A percentile compares a stretch with the other conserved stretches of the same genome.
Conservation (phyloP, 805 yeast genomes). For the Komagataella pastoris region DNA sequence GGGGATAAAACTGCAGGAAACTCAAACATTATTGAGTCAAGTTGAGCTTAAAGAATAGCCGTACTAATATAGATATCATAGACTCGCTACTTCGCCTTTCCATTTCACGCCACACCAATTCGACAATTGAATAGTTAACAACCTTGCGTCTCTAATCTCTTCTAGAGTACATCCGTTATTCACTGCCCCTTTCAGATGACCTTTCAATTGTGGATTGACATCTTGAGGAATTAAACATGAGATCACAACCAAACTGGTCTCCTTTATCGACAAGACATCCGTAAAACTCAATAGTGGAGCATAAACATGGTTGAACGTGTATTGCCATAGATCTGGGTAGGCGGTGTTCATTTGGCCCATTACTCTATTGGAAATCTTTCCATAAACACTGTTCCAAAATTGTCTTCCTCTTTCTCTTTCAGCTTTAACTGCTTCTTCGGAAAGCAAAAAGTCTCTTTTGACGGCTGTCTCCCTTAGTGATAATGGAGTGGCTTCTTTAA, state of each 20-base stretch:
- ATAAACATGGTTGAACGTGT: slow-evolving; percentile 60
- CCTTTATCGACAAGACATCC: slow-evolving; percentile 46
- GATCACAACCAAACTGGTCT: slow-evolving; percentile 66
- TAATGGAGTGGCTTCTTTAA: slow-evolving; percentile 53
- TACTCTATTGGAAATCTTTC: slow-evolving; percentile 60
- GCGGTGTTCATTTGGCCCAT: slow-evolving; percentile 53
- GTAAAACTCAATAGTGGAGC: slow-evolving; percentile 64
- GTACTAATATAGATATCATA: slow-evolving; percentile 16
- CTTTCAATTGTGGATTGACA: slow-evolving; percentile 85
- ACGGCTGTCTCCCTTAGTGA: slow-evolving; percentile 17
- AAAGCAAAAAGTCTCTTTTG: slow-evolving; percentile 6
- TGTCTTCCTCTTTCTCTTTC: slow-evolving; percentile 34
- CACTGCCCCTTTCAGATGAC: slow-evolving; percentile 78
- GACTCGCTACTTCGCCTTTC: slow-evolving; percentile 39
- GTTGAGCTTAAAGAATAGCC: background rate
- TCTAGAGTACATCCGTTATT: slow-evolving; percentile 63
- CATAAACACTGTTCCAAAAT: slow-evolving; percentile 67
- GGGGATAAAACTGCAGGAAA: background rate
- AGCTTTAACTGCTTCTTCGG: slow-evolving; percentile 6
- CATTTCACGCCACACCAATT: slow-evolving; percentile 66
- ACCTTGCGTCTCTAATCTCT: slow-evolving; percentile 46
- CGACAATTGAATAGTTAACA: slow-evolving; percentile 49
- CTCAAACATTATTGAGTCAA: background rate
- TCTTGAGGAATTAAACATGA: slow-evolving; percentile 83
- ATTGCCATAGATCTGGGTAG: slow-evolving; percentile 78